Evolutionary conservation across 2,329 filamentous ascomycete genomes (phyloP), one percentile per base, ranked within the genome.

Genomic region (Samsoniella hepiali): DNA sequence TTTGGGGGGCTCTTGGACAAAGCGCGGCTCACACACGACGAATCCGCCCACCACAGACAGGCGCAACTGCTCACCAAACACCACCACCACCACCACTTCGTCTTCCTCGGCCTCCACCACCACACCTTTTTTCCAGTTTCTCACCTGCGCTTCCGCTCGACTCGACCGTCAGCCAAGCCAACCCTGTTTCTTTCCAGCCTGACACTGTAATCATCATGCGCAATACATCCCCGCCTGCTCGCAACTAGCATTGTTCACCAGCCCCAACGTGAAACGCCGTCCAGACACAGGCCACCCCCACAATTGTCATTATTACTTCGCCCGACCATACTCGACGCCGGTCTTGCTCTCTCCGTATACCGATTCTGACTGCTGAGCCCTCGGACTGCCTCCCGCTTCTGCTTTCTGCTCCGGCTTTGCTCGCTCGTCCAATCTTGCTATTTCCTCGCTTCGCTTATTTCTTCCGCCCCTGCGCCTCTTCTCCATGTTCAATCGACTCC

Each of bases 401-500:
- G 11, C 55, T 56, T 40, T 34, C 44, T 58, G 36, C 32, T 40
- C 34, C 27, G 11, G 22, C 34, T 32, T 51, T 51, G 36, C 47
- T 31, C 32, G 7, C 49, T 47, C 10, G 13, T 53, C 50, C 40
- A 54, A 32, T 62, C 49, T 44, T 55, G 29, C 34, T 45, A 50
- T 36, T n/a, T 44, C 40, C 27, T 45, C 34, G 15, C 58, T 15
- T 59, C 15, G 38, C 58, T 53, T n/a, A 27, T 42, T 47, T 31
- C 32, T 61, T 50, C 50, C 56, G 50, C 55, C 13, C 31, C 31
- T 36, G 53, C 42, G 51, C 31, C 64, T 42, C 60, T 64, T 67
- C 67, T 75, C 75, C 72, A 78, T 78, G 76, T 78, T 78, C 68
- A 72, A 70, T 69, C 74, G 74, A 68, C 71, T 68, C 62, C 71